Evolutionary conservation across 192 early-diverging fungal species (phyloP), one percentile per base, ranked within the genome.

Genomic region (Gamsiella multidivaricata): DNA sequence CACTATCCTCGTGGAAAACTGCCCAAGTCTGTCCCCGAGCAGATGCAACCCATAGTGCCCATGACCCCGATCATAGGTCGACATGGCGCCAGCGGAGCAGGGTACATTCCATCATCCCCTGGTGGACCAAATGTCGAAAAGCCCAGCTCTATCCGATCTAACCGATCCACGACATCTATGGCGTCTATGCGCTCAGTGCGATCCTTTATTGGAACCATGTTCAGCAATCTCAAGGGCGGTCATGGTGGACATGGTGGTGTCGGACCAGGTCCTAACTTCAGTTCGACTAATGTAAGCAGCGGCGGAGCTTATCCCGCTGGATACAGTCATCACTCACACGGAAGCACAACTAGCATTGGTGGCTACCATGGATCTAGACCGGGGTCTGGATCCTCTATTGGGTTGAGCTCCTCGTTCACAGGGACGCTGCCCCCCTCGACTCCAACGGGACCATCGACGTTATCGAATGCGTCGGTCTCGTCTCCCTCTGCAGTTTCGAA

Each of bases 81-180:
- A 5, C 46, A 52, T 23, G 49, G 49, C 1, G 15, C 23, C 8
- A 39, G 31, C 45, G 74, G 58, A 22, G 39, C 65, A 2, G 29
- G 32, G 36, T 51, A 61, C 51, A 63, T 50, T 22, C 65, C 73
- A 1, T 69, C 74, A 0, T 43, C 59, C 14, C 34, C 74, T 18
- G 37, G 39, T 15, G 43, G 69, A 23, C 25, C 49, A 3, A 28
- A 67, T 25, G 53, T 34, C 5, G 66, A 68, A 17, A 78, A 78
- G 28, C 74, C 74, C n/a, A 69, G 65, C 46, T 78, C 74, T 10
- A 78, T 78, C 29, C 65, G 74, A n/a, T 78, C 74, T 20, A 78
- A 69, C 65, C 74, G 49, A 0, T 78, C 74, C 0, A 52, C 45
- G 3, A 47, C 74, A 2, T 78, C 74, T 0, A 69, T 78, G 65